Conservation (phyloP, 2,329 filamentous ascomycete species). For the Penicillium sp. region DNA sequence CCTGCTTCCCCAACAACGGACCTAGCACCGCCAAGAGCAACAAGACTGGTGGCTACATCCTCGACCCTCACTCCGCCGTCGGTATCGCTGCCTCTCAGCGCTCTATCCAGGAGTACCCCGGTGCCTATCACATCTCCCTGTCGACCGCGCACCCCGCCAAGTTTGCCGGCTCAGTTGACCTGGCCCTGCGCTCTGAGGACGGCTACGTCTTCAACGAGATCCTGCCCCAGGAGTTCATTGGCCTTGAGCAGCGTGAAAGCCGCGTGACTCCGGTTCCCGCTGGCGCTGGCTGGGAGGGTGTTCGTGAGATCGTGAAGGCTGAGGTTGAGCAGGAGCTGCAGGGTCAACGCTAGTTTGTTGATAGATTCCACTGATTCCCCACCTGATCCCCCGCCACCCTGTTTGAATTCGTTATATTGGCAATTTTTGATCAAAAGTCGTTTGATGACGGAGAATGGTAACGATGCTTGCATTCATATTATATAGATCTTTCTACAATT, state of each 20-base stretch:
- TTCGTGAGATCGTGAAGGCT: slow-evolving; percentile 74
- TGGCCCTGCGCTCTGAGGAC: slow-evolving; percentile 72
- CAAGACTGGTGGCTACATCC: slow-evolving; percentile 69
- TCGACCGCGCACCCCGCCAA: slow-evolving; percentile 96
- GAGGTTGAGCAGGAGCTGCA: slow-evolving; percentile 62
- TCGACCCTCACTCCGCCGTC: slow-evolving; percentile 92
- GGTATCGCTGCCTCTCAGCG: slow-evolving; percentile 77
- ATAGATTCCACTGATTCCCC: neutral
- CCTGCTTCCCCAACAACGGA: slow-evolving; percentile 55
- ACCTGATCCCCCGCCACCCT: neutral
- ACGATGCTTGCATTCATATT: slow-evolving; percentile 3
- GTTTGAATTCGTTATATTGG: neutral
- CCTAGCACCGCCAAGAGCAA: slow-evolving; percentile 38
- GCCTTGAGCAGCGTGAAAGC: slow-evolving; percentile 75
- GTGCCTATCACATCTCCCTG: slow-evolving; percentile 74
- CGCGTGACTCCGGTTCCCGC: slow-evolving; percentile 71
- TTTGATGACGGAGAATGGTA: slow-evolving; percentile 1
- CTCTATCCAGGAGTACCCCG: slow-evolving; percentile 62
- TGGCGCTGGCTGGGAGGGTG: slow-evolving; percentile 69
- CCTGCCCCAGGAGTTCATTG: slow-evolving; percentile 79
- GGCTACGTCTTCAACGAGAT: slow-evolving; percentile 79
- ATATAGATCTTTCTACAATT: slow-evolving; percentile 2
- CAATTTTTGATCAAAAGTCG: neutral
- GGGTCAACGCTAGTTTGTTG: slow-evolving; percentile 24
- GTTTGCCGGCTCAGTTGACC: slow-evolving; percentile 82